Evolutionary conservation across 768 basidiomycete species (phyloP), one percentile per base, ranked within the genome.

Genomic region (Macrolepiota fuliginosa): DNA sequence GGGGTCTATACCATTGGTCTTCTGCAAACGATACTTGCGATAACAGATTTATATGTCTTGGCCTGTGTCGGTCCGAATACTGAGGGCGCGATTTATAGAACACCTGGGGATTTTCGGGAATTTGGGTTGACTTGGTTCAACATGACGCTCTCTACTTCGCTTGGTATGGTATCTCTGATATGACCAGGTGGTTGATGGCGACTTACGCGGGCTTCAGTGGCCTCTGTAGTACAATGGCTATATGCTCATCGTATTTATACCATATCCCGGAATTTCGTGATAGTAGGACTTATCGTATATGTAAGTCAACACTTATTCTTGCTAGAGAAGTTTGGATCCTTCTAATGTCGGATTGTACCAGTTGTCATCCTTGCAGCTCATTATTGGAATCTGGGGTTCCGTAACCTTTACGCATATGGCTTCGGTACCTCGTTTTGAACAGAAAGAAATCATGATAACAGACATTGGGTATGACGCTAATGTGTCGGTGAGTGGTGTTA

Each of bases 41-140:
- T 54, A 7, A 22, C 10, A 37, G 53, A 54, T 15, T 17, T 54
- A 10, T 57, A 57, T 36, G 12, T 47, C 32, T 36, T 57, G 29
- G 56, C n/a, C 7, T 57, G 56, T 29, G 27, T 35, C 27, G 45
- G 45, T 12, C 56, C 56, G 15, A 57, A 47, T n/a, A 37, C 25
- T 25, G 56, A n/a, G n/a, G 17, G 35, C 22, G 22, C 19, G 19
- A 35, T 57, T 4, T 57, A 47, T 27, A 45, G 10, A 5, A 57
- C 56, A 11, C 56, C 56, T 0, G 45, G 56, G n/a, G 56, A 57
- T 45, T 45, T n/a, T 15, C 42, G 42, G n/a, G 42, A 45, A 10
- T 46, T 57, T 37, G n/a, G 45, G 29, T 17, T 35, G 12, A 57
- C 42, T 32, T 57, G 56, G 56, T 49, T 57, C 45, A 57, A 57